Evolutionary conservation across 1,284 basidiomycete species (phyloP), one percentile per base, ranked within the genome.

Genomic region (Tilletia indica): DNA sequence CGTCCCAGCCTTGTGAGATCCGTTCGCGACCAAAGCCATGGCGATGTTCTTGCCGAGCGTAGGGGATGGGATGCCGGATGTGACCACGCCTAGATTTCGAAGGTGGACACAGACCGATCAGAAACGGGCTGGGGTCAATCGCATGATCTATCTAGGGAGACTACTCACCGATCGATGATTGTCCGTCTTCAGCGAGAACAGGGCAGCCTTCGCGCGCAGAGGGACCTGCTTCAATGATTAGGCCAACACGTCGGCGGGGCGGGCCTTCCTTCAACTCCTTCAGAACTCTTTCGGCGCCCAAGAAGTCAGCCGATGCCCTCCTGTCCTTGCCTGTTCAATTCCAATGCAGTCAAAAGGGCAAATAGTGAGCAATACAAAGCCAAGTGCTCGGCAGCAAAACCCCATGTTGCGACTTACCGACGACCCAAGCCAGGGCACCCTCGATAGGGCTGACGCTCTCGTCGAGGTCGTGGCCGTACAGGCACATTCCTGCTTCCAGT

Each of bases 401-500:
- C 11, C 31, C 8, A 31, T 31, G 25, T 31, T 31, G 25, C 19
- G 11, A 69, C 89, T 76, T 74, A 92, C 93, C 92, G 67, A 99
- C 93, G 36, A 97, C 89, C 96, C 96, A 98, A 0, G 89, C 89
- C 68, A 99, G 86, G 5, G 91, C 94, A 3, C 93, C 97, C 66
- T 85, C 96, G 19, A 98, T 89, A 0, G 94, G 93, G 0, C 89
- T 90, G 4, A 92, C 92, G 56, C 87, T 88, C 85, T 97, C 94
- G 84, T 97, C 91, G 21, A 80, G 97, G 82, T 99, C 96, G 81
- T 94, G 91, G 0, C 96, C 96, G 83, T 98, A 97, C 58, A 99
- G 87, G 85, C 96, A 99, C 90, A 99, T 91, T n/a, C 96, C 96
- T 0, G 96, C 96, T 85, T 99, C 96, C 49, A 99, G 87, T 47